Percentiles rank a stretch among this genome's conserved stretches.
Evolutionary conservation across 2,329 filamentous ascomycete genomes (phyloP).

Genomic region (Nothopassalora personata): DNA sequence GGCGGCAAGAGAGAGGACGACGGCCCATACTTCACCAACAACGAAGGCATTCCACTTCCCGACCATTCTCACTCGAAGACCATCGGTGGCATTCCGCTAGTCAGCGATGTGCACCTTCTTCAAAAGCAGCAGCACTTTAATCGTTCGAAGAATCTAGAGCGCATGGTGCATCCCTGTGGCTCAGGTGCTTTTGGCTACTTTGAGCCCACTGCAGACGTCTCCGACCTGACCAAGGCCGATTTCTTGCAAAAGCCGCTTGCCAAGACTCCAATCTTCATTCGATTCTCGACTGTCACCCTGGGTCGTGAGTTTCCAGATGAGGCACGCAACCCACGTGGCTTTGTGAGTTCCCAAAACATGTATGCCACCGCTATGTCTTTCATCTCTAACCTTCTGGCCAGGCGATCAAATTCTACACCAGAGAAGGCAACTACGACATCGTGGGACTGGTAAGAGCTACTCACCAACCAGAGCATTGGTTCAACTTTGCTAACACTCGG

Average conservation of each 20-base stretch:
- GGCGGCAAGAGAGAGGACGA: constrained; percentile 48
- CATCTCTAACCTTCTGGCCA: too few relatives aligned
- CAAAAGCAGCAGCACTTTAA: constrained; percentile 55
- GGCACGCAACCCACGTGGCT: neutral
- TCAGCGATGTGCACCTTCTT: constrained; percentile 48
- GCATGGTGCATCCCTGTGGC: neutral
- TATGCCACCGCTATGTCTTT: too few relatives aligned
- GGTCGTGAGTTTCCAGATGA: neutral
- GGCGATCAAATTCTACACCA: neutral
- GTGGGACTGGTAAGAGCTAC: neutral
- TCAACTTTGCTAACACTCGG: neutral
- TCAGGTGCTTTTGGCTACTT: neutral
- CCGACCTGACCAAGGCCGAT: neutral
- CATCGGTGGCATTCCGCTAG: constrained; percentile 48
- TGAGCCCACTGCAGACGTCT: neutral
- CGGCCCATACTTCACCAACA: constrained; percentile 50
- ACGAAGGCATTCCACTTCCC: constrained; percentile 50
- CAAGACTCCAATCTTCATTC: neutral
- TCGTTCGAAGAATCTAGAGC: constrained; percentile 32
- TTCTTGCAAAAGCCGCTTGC: neutral
- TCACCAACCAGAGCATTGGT: neutral
- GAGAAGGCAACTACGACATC: neutral
- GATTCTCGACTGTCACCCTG: neutral
- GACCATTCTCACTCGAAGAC: constrained; percentile 50
- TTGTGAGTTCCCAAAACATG: neutral